phyloP scores from a whole-genome alignment of 2,329 filamentous ascomycete genomes.

The Paecilomyces niveus region DNA sequence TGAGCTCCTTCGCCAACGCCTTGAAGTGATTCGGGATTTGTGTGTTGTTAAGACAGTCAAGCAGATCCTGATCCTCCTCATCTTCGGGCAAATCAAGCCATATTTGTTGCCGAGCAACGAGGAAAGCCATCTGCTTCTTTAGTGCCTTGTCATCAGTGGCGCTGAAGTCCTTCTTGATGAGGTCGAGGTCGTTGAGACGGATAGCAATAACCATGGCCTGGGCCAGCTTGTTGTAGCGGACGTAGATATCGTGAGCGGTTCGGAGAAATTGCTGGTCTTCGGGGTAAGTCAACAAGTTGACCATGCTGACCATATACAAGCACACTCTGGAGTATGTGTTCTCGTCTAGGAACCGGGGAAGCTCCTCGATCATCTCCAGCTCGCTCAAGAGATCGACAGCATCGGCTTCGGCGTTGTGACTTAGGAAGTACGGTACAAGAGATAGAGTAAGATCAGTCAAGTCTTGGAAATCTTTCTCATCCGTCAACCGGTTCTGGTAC shows the following conservation, averaged over 20 bases:
- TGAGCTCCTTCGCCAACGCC: conserved; percentile 86
- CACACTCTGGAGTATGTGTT: conserved; percentile 91
- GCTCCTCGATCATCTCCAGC: conserved; percentile 90
- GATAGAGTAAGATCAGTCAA: conserved; percentile 75
- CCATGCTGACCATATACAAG: conserved; percentile 98
- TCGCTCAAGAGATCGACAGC: conserved; percentile 96
- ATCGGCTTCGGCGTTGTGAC: conserved; percentile 96
- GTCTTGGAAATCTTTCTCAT: conserved; percentile 77
- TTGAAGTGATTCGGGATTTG: conserved; percentile 90
- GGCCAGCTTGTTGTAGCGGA: conserved; percentile 83
- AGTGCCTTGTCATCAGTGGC: conserved; percentile 72
- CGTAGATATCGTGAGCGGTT: conserved; percentile 90
- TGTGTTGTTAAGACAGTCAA: conserved; percentile 79
- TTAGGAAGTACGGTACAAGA: conserved; percentile 88
- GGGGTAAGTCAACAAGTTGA: conserved; percentile 92
- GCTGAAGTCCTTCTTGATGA: conserved; percentile 77
- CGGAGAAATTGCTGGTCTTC: conserved; percentile 94
- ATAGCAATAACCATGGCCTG: conserved; percentile 94
- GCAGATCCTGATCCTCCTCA: conserved; percentile 65
- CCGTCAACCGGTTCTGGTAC: conserved; percentile 77
- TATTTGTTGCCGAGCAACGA: conserved; percentile 87
- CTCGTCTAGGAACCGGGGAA: conserved; percentile 83
- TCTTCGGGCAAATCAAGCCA: conserved; percentile 61
- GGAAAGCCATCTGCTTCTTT: conserved; percentile 89
- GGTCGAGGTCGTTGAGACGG: conserved; percentile 74